Base-by-base conservation (phyloP, 768 basidiomycete genomes). In the Cyathus striatus region DNA sequence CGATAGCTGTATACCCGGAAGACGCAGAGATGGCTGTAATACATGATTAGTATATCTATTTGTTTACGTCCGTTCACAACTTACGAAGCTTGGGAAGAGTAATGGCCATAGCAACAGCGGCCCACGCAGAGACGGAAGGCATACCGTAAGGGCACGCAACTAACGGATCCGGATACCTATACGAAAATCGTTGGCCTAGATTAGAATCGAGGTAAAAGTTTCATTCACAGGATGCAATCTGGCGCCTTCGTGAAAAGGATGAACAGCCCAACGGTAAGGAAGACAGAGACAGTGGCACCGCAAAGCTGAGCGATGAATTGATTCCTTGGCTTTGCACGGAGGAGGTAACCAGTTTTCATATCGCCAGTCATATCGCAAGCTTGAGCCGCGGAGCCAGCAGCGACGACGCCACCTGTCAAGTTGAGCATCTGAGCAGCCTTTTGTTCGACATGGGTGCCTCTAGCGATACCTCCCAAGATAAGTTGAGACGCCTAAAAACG, bases 351-450 rank as follows among this genome's bases (percentile, higher is more conserved):
- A 16, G 83, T 79, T 62, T 83, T 82, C 51, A 83, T 57, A 56
- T 83, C 82, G 42, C 79, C 73, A 35, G 75, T 76, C 82, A 84
- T 82, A 55, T 84, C 82, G 23, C 70, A 53, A 17, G 78, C 69
- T 52, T 80, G 78, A 17, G 69, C 75, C 16, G 79, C 76, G 38
- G 78, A 71, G 23, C 75, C 76, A 38, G 67, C 75, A 20, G 78
- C 66, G 47, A 80, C 60, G 33, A 74, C 65, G 58, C 78, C 79
- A 40, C 72, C 76, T 30, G 70, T 54, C 58, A 79, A 56, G 52
- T 78, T 78, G 52, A 78, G 58, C 18, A 62, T 68, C 50, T 65
- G 69, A 6, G 70, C 69, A 14, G 66, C 55, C 38, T 52, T 47
- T n/a, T 51, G 13, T 1, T 56, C 42, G 33, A 75, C 49, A 22